phyloP scores from a whole-genome alignment of 768 basidiomycete species.

The Tricholoma saponaceum region DNA sequence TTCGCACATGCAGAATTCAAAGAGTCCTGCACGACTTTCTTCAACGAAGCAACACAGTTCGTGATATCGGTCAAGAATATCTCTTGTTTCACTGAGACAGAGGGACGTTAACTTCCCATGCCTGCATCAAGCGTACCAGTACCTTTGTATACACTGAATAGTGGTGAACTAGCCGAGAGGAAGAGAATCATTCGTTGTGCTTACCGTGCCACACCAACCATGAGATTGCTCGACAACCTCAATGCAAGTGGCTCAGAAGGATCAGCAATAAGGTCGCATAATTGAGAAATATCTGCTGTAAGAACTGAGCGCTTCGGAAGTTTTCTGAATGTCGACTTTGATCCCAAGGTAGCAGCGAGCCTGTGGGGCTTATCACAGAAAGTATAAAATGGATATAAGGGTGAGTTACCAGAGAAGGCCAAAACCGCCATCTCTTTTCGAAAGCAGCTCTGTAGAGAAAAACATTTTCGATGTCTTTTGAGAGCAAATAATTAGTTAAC shows the following conservation, averaged over 20 bases:
- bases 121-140: constrained; percentile 34
- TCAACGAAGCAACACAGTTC: constrained; percentile 70
- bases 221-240: constrained; percentile 80
- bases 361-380: constrained; percentile 35
- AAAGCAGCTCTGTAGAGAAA: constrained; percentile 78
- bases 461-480: constrained; percentile 53
- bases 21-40: constrained; percentile 70
- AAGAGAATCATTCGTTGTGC: constrained; percentile 14
- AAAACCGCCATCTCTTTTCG: constrained; percentile 81
- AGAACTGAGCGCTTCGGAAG: constrained; percentile 81
- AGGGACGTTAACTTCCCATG: constrained; percentile 4
- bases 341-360: constrained; percentile 89
- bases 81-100: constrained; percentile 69
- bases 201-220: constrained; percentile 88
- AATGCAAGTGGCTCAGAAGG: constrained; percentile 87
- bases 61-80: constrained; percentile 79
- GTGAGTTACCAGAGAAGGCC: constrained; percentile 75
- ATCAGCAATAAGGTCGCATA: constrained; percentile 77
- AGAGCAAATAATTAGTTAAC: not conserved
- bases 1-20: constrained; percentile 40
- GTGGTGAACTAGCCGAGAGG: not conserved
- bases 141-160: constrained; percentile 42
- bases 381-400: not conserved
- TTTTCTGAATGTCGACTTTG: constrained; percentile 82
- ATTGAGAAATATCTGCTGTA: constrained; percentile 74